Conservation (phyloP, 2,329 filamentous ascomycete genomes). For the Aureobasidium mangrovei region DNA sequence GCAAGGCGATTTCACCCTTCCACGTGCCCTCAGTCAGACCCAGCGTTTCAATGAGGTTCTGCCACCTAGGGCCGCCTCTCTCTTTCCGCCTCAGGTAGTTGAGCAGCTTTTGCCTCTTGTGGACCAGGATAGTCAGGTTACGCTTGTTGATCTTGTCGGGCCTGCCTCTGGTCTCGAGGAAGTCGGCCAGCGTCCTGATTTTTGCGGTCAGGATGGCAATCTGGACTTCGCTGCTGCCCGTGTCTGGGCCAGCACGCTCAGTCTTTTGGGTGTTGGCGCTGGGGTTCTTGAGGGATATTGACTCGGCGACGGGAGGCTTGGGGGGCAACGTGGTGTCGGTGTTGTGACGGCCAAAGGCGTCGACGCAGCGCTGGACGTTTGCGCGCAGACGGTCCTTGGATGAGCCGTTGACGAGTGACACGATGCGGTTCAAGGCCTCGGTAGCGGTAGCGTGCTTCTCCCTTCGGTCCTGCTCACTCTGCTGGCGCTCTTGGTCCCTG, state of each 20-base stretch:
- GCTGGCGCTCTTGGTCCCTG: conserved; percentile 36
- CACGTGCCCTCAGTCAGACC: conserved; percentile 83
- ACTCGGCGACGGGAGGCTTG: conserved; percentile 43
- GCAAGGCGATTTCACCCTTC: conserved; percentile 79
- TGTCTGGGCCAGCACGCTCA: conserved; percentile 77
- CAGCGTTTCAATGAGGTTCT: conserved; percentile 71
- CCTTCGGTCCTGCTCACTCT: conserved; percentile 18
- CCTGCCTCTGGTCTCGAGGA: conserved; percentile 60
- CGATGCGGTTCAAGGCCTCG: conserved; percentile 71
- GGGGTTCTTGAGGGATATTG: conserved; percentile 34
- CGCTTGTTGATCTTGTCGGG: conserved; percentile 93
- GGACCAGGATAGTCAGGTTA: conserved; percentile 75
- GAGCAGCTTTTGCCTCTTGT: conserved; percentile 80
- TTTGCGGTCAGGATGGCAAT: conserved; percentile 91
- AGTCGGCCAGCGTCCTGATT: conserved; percentile 71
- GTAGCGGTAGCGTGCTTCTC: conserved; percentile 57
- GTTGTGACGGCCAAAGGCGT: conserved; percentile 82
- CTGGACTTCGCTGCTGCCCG: conserved; percentile 94
- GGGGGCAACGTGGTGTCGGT: conserved; percentile 65
- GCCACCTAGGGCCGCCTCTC: conserved; percentile 82
- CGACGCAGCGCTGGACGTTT: conserved; percentile 76
- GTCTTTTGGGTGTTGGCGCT: conserved; percentile 32
- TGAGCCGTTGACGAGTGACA: conserved; percentile 66
- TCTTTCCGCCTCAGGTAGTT: conserved; percentile 83
- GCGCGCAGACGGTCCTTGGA: conserved; percentile 69